These are phyloP conservation scores for Rubroboletus pulcherrimus DNA, from an alignment of 768 basidiomycete species.

Conservation along the genomic window DNA sequence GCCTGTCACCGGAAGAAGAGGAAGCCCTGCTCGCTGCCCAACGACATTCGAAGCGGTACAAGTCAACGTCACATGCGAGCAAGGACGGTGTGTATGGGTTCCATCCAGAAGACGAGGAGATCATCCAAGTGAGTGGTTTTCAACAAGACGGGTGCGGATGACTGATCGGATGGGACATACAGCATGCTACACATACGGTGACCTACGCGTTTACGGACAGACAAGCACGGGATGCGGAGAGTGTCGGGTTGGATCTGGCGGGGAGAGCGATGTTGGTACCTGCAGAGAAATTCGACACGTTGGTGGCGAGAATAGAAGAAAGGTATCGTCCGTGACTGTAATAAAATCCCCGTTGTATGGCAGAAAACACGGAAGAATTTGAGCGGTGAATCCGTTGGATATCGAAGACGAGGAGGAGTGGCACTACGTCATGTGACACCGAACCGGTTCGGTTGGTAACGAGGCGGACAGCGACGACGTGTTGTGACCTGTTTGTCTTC, in stretches of 20 bases:
- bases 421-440: too few species aligned
- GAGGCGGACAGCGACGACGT: not conserved
- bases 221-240: slow-evolving; percentile 54
- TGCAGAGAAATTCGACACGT: slow-evolving; percentile 35
- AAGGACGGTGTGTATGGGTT: slow-evolving; percentile 65
- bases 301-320: slow-evolving; percentile 40
- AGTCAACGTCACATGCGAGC: slow-evolving; percentile 12
- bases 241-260: slow-evolving; percentile 68
- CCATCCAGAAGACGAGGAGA: slow-evolving; percentile 82
- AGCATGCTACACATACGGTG: slow-evolving; percentile 22
- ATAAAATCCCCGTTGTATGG: too few species aligned
- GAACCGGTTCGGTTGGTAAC: too few species aligned
- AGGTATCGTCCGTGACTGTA: too few species aligned
- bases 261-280: slow-evolving; percentile 66
- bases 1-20: slow-evolving; percentile 68
- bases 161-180: not conserved
- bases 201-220: slow-evolving; percentile 49
- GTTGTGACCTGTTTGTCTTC: slow-evolving; percentile 15
- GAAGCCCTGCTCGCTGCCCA: slow-evolving; percentile 40
- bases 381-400: too few species aligned
- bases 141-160: not conserved
- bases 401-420: too few species aligned
- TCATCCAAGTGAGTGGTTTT: slow-evolving; percentile 48
- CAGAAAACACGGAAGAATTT: too few species aligned
- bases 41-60: slow-evolving; percentile 39